Conservation (phyloP, 2,329 filamentous ascomycete species). For the Colletotrichum sp. region DNA sequence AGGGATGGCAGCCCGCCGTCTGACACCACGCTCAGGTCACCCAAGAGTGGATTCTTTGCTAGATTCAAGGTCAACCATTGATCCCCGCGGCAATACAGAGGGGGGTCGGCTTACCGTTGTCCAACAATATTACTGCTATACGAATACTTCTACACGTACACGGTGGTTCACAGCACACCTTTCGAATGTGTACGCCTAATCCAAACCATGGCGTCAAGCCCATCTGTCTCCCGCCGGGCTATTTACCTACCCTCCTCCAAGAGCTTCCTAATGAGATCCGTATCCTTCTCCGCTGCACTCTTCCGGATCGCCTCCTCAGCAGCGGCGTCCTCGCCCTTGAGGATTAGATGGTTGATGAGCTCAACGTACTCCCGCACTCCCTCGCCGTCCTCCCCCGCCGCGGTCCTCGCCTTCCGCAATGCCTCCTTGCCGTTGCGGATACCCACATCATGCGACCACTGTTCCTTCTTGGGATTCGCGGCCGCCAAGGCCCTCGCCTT, state of each 20-base stretch:
- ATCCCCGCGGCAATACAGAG: background rate
- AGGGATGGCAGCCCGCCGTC: slow-evolving; percentile 19
- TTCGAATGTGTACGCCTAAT: background rate
- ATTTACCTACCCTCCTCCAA: slow-evolving; percentile 46
- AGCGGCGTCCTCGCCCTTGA: slow-evolving; percentile 30
- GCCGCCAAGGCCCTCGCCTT: slow-evolving; percentile 17
- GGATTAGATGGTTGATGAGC: slow-evolving; percentile 56
- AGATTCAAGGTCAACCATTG: slow-evolving; percentile 39
- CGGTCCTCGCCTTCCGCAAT: slow-evolving; percentile 54
- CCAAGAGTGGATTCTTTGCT: slow-evolving; percentile 43
- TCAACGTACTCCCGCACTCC: slow-evolving; percentile 66
- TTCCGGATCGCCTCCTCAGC: slow-evolving; percentile 44
- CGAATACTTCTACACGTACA: background rate
- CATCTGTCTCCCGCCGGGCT: slow-evolving; percentile 22
- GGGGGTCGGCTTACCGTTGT: background rate
- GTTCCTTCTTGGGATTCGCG: slow-evolving; percentile 36
- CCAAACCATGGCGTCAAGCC: background rate
- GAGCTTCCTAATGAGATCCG: slow-evolving; percentile 53
- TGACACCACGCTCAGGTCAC: slow-evolving; percentile 25
- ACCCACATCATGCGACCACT: slow-evolving; percentile 65
- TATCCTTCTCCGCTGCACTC: slow-evolving; percentile 52
- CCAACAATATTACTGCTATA: background rate
- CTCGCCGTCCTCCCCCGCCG: slow-evolving; percentile 60
- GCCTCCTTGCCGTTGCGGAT: slow-evolving; percentile 59
- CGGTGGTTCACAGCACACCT: background rate